These are phyloP conservation scores for Gillenia trifoliata DNA, from an alignment of 306 rosid genomes.

Conservation along the genomic window DNA sequence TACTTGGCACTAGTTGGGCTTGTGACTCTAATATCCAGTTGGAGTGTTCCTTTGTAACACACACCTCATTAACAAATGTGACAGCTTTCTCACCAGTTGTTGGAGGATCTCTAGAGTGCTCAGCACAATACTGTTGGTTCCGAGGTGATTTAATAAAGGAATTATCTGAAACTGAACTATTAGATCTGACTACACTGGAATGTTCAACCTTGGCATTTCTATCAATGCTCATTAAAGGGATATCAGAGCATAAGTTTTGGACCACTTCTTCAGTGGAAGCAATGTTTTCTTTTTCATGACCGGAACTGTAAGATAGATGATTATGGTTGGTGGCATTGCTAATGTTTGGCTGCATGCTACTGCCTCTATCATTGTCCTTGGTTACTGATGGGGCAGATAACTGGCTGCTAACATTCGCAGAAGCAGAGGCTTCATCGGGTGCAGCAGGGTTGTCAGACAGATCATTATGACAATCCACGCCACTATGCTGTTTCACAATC, in stretches of 20 bases:
- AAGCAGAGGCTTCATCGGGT: conserved; percentile 35
- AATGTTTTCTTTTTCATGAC: conserved; percentile 32
- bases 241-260: conserved; percentile 44
- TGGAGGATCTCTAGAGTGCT: conserved; percentile 34
- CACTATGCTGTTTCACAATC: conserved; percentile 43
- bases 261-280: conserved; percentile 34
- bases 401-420: conserved; percentile 34
- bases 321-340: conserved; percentile 24
- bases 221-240: conserved; percentile 41
- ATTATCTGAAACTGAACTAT: conserved; percentile 36
- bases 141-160: conserved; percentile 28
- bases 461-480: conserved; percentile 31
- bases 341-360: conserved; percentile 20
- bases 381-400: conserved; percentile 33
- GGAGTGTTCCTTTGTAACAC: conserved; percentile 34
- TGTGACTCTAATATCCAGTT: conserved; percentile 46
- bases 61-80: conserved; percentile 24
- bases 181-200: conserved; percentile 31
- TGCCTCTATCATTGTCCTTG: conserved; percentile 37
- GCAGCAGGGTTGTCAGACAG: conserved; percentile 31
- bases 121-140: conserved; percentile 31
- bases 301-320: conserved; percentile 32
- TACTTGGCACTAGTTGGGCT: conserved; percentile 22
- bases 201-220: conserved; percentile 32
- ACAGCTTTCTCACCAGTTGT: conserved; percentile 30